Conservation (phyloP, 257 asterid genomes). For the Ehretia macrophylla region DNA sequence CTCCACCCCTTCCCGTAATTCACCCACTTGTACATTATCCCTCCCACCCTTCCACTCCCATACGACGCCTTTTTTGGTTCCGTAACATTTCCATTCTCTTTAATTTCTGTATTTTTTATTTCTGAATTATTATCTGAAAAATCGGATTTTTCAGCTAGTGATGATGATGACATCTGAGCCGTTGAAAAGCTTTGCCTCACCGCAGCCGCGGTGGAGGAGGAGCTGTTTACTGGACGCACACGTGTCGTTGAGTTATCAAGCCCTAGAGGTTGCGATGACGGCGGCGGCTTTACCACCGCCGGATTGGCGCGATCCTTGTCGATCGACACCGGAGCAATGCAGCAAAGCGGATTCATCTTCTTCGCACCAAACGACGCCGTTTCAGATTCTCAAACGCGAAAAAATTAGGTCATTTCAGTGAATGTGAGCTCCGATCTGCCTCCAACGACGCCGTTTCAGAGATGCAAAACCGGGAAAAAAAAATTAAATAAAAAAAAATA, state of each 20-base stretch:
- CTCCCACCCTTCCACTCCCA: slow-evolving; percentile 50
- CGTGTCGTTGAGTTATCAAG: slow-evolving; percentile 21
- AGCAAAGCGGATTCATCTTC: slow-evolving; percentile 93
- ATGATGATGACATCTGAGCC: slow-evolving; percentile 31
- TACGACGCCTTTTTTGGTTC: slow-evolving; percentile 30
- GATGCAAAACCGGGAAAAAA: neutral
- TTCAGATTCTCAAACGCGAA: neutral
- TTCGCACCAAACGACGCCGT: neutral
- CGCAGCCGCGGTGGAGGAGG: slow-evolving; percentile 20
- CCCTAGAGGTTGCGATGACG: slow-evolving; percentile 51
- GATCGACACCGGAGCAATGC: slow-evolving; percentile 98
- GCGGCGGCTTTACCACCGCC: slow-evolving; percentile 54
- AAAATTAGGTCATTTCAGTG: neutral
- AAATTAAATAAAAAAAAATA: neutral
- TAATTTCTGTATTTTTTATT: slow-evolving; percentile 4
- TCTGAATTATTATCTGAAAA: neutral
- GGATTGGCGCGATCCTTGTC: slow-evolving; percentile 70
- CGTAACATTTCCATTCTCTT: slow-evolving; percentile 31
- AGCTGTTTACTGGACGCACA: neutral
- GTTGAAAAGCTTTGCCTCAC: slow-evolving; percentile 59
- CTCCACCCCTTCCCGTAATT: slow-evolving; percentile 98
- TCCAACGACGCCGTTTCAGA: neutral
- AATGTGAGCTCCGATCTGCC: slow-evolving; percentile 11
- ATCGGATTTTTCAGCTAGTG: slow-evolving; percentile 35
- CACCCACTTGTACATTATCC: slow-evolving; percentile 90